Percentiles rank a stretch among this genome's conserved stretches.
Conservation (phyloP, 495 filamentous ascomycete species). For the Rhypophila decipiens region DNA sequence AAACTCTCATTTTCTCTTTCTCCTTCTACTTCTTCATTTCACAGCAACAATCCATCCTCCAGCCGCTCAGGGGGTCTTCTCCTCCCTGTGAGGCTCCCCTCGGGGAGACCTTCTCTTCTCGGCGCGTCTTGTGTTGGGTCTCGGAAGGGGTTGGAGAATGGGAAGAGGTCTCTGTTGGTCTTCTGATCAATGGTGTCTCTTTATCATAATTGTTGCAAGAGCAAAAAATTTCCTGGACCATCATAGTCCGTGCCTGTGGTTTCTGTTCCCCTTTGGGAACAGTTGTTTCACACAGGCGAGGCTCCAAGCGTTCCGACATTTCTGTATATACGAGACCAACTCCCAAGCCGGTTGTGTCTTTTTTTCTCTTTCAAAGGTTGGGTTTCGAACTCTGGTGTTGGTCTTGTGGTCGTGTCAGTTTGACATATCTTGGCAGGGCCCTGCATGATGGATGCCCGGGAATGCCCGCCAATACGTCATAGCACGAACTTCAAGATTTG, state of each 20-base stretch:
- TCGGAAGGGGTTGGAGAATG: conserved; percentile 31
- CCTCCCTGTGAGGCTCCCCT: conserved; percentile 28
- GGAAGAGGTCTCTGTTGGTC: not conserved
- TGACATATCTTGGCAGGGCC: no score
- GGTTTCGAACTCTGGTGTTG: no score
- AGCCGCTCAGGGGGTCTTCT: conserved; percentile 27
- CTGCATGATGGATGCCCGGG: no score
- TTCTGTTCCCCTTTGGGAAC: conserved; percentile 18
- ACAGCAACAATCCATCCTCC: conserved; percentile 35
- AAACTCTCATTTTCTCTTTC: not conserved
- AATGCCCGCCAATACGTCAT: no score
- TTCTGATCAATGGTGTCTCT: not conserved
- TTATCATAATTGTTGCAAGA: conserved; percentile 36
- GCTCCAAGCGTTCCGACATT: conserved; percentile 52
- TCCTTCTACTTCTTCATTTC: not conserved
- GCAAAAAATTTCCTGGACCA: conserved; percentile 34
- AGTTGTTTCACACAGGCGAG: conserved; percentile 34
- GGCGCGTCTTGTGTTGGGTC: conserved; percentile 41
- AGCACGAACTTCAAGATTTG: no score
- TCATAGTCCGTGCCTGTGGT: conserved; percentile 48
- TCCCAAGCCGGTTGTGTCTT: no score
- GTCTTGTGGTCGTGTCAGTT: no score
- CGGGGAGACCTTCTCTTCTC: conserved; percentile 35
- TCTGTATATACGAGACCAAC: no score
- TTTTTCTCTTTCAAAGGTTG: no score